These are phyloP conservation scores for Castanea mollissima DNA, from an alignment of 306 rosid genomes.

Conservation along the genomic window DNA sequence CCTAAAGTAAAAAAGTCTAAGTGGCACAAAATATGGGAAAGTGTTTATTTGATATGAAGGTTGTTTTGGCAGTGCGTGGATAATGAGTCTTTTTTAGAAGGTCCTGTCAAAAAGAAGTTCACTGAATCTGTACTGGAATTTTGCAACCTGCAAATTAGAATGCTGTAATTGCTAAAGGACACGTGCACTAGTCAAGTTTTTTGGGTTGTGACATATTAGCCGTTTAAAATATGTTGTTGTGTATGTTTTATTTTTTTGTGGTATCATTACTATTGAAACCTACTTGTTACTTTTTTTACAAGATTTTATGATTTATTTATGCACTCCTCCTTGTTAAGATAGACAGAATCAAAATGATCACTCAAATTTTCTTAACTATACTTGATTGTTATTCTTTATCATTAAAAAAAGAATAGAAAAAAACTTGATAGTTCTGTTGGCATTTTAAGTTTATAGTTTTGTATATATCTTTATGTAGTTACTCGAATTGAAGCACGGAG, in stretches of 20 bases:
- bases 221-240: neutral
- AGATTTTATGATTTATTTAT: neutral
- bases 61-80: neutral
- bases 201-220: constrained; percentile 5
- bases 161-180: neutral
- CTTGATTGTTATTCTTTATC: neutral
- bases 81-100: neutral
- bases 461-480: constrained; percentile 38
- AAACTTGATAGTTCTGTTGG: neutral
- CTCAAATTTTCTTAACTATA: neutral
- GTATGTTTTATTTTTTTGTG: neutral
- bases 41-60: neutral
- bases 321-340: neutral
- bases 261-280: neutral
- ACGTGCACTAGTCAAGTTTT: neutral
- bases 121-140: constrained; percentile 1
- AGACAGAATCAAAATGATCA: neutral
- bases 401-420: neutral
- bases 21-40: neutral
- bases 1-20: neutral
- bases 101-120: neutral
- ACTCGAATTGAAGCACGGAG: constrained; percentile 72
- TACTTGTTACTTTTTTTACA: neutral
- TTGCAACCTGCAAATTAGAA: neutral
- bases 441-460: constrained; percentile 2